Evolutionary conservation across 495 filamentous ascomycete genomes (phyloP), one percentile per base, ranked within the genome.

Genomic region (Daldinia concentrica): DNA sequence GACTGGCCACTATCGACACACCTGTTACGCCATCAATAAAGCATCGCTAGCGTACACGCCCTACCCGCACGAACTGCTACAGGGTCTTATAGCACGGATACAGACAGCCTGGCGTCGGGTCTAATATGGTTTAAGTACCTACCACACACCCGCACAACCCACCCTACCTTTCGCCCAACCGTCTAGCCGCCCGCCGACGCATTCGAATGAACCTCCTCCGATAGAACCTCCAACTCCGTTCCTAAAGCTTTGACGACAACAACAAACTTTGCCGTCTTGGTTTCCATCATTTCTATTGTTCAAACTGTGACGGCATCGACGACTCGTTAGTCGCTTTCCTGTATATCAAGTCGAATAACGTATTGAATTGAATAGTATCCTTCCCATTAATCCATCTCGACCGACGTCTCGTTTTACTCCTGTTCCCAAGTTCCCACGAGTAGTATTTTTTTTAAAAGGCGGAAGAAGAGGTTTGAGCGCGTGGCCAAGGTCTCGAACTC

Each of bases 121-220:
- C 66, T 68, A 43, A 15, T 32, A 15, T 30, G 15, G 15, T 34
- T 34, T 32, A n/a, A 22, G 43, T 48, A 17, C 43, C 43, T 48
- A 48, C 58, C 19, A 39, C 37, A 26, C 60, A 50, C 54, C 66
- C 66, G 17, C 69, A 64, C 48, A 68, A 68, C 60, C 66, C 66
- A 73, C 65, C 55, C 58, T 60, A 43, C 50, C 9, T n/a, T 30
- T 41, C 24, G 62, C 66, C 71, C 62, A 73, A 73, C 71, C 45
- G 41, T 68, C 65, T 60, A 72, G 64, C 69, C 62, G 62, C 57
- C 71, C 71, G 71, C 71, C 32, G 66, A 61, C 61, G 64, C 69
- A 63, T 52, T 62, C 36, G 52, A 64, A 50, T 56, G 43, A 73
- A 73, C 71, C 71, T 73, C 71, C 71, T 73, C 71, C 71, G 71